phyloP scores from a whole-genome alignment of 139 green algal species.

The Ettlia oleoabundans region DNA sequence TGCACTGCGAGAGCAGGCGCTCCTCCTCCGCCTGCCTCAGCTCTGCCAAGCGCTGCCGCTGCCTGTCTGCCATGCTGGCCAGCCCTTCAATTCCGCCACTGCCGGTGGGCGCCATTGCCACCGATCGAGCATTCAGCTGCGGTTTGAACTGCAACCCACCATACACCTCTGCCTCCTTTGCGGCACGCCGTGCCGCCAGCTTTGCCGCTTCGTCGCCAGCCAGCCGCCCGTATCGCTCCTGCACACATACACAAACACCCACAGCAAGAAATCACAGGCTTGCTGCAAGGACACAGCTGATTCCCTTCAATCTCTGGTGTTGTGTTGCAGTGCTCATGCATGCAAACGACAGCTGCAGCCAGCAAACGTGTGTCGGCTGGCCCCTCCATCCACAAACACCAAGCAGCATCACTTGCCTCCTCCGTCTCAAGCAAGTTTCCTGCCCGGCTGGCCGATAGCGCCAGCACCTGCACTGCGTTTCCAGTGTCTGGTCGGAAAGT shows the following conservation, averaged over 20 bases:
- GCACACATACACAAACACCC: background rate
- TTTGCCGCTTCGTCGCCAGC: background rate
- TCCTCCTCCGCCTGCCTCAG: constrained; percentile 30
- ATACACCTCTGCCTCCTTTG: constrained; percentile 28
- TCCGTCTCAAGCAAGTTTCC: constrained; percentile 20
- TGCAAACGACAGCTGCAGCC: too few relatives aligned
- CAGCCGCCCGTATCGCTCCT: constrained; percentile 32
- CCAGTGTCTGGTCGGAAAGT: constrained; percentile 53
- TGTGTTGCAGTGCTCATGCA: too few relatives aligned
- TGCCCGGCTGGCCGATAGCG: constrained; percentile 16
- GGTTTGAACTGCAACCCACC: constrained; percentile 31
- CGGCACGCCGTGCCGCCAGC: constrained; percentile 6
- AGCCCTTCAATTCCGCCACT: constrained; percentile 34
- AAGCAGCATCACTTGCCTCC: background rate
- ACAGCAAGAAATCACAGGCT: background rate
- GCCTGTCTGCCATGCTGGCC: constrained; percentile 32
- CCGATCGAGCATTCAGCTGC: constrained; percentile 26
- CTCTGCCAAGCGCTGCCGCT: constrained; percentile 6
- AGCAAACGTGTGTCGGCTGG: too few relatives aligned
- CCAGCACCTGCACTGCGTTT: constrained; percentile 35
- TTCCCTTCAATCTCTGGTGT: too few relatives aligned
- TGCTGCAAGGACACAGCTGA: background rate
- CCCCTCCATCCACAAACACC: too few relatives aligned
- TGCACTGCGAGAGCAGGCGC: constrained; percentile 38
- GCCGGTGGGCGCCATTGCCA: background rate